Evolutionary conservation across 805 yeast genomes (phyloP), one percentile per base, ranked within the genome.

Genomic region (Zygoascus flipseniorum): DNA sequence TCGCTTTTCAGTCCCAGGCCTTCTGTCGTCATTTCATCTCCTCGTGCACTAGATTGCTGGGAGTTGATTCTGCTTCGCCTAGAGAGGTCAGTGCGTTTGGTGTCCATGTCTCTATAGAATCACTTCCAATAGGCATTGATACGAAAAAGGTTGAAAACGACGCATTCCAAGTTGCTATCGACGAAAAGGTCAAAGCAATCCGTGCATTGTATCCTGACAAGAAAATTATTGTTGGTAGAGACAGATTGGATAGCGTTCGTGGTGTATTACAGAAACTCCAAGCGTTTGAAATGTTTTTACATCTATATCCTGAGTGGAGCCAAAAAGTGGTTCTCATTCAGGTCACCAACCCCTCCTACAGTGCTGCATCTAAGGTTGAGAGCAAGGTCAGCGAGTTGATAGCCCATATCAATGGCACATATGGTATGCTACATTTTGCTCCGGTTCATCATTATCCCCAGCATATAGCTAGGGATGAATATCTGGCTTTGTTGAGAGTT

Each of bases 391-490:
- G 84, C 49, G 98, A 93, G 61, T 70, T 92, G 56, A 85, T 92
- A 5, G 77, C 85, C 43, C 81, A 78, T 52, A 92, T 93, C 65
- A 93, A 93, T 65, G 83, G 95, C 16, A 81, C 81, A 52, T 92
- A 81, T 65, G 98, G 99, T 14, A 76, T 80, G 48, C 76, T 93
- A 57, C 82, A 90, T 65, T 84, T 79, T 55, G 78, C 90, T 1
- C 99, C 99, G 0, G 89, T 93, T 35, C 86, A 88, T 62, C 97
- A 92, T 67, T 93, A 88, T 70, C 95, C 90, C 63, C 86, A 88
- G 80, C 80, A 95, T 62, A 80, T 93, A 57, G 88, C 84, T 37
- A 83, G 85, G 59, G 93, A 85, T 54, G 98, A 92, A 68, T 93
- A 93, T 68, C 74, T 86, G 55, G 97, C 98, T 0, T 72, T 93